Percentiles rank a stretch among this genome's conserved stretches.
These are phyloP conservation scores for Trichophyton verrucosum DNA, from an alignment of 2,329 filamentous ascomycete genomes.

Conservation along the genomic window DNA sequence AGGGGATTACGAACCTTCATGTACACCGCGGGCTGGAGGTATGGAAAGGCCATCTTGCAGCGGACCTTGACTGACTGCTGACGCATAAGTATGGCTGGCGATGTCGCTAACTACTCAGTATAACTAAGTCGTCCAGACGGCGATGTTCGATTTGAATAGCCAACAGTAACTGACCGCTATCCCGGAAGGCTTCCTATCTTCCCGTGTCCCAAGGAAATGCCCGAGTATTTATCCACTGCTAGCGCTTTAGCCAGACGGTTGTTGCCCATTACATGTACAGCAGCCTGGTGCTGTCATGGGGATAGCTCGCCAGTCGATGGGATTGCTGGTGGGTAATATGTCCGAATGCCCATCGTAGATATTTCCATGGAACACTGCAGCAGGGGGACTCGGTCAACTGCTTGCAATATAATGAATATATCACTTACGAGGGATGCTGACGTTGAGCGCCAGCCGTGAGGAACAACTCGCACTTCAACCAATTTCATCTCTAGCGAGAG, in stretches of 20 bases:
- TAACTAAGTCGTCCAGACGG: neutral
- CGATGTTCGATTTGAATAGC: neutral
- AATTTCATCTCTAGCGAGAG: neutral
- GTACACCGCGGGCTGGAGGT: conserved; percentile 1
- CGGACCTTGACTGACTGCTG: no score
- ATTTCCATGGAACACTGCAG: neutral
- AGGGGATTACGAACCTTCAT: neutral
- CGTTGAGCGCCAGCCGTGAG: neutral
- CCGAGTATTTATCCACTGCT: neutral
- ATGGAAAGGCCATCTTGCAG: neutral
- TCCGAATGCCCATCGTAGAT: conserved; percentile 1
- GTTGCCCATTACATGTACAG: neutral
- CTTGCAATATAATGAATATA: neutral
- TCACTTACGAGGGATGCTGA: neutral
- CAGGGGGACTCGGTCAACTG: neutral
- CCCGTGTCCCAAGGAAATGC: neutral
- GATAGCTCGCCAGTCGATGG: no score
- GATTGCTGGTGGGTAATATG: neutral
- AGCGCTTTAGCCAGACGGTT: neutral
- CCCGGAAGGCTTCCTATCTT: neutral
- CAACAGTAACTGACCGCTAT: neutral
- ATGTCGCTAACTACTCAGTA: neutral
- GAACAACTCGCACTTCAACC: neutral
- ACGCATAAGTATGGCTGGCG: neutral
- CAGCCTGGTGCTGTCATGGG: neutral